Evolutionary conservation across 768 basidiomycete genomes (phyloP).

Genomic region (Plicaturopsis crispa): DNA sequence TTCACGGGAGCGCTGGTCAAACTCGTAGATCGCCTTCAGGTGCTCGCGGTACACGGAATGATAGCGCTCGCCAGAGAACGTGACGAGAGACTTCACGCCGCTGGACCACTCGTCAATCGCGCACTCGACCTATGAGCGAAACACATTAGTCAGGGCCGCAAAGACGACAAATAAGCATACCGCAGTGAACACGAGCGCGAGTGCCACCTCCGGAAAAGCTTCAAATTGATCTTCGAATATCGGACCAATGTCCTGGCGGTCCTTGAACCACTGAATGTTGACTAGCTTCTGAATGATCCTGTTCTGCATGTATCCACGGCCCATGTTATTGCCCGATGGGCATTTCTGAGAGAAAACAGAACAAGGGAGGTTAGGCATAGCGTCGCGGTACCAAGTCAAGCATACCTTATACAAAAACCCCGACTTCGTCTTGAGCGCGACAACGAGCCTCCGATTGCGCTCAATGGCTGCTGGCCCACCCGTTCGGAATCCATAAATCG

Average conservation of each 20-base stretch:
- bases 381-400: background rate
- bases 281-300: conserved; percentile 14
- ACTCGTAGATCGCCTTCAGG: background rate
- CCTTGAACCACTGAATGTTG: conserved; percentile 19
- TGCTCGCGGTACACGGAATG: background rate
- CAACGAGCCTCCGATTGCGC: conserved; percentile 9
- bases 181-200: conserved; percentile 10
- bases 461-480: conserved; percentile 1
- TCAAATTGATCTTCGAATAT: conserved; percentile 13
- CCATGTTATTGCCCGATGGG: background rate
- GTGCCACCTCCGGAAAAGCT: conserved; percentile 9
- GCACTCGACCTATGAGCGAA: conserved; percentile 8
- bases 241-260: conserved; percentile 17
- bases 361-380: conserved; percentile 1
- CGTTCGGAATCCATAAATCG: conserved; percentile 1
- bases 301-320: conserved; percentile 17
- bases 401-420: conserved; percentile 15
- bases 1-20: background rate
- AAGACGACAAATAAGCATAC: conserved; percentile 3
- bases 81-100: conserved; percentile 1
- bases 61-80: background rate
- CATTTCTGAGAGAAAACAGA: background rate
- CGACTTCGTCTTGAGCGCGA: conserved; percentile 11
- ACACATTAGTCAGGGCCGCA: background rate
- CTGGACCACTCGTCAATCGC: conserved; percentile 8